Evolutionary conservation across 768 basidiomycete species (phyloP).

Genomic region (Mycena sanguinolenta): DNA sequence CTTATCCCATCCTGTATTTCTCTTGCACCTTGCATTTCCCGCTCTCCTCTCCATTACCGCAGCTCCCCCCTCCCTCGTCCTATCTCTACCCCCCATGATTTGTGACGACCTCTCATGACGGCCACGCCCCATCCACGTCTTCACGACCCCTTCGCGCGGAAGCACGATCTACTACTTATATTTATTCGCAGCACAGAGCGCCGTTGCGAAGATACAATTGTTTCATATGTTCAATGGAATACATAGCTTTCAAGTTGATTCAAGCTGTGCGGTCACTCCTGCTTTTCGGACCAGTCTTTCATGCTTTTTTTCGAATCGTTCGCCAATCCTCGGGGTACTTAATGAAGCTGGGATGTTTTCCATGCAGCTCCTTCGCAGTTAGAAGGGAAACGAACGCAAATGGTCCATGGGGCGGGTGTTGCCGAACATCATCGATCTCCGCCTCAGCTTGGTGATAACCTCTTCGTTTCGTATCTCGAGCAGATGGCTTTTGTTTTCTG

Average conservation of each 20-base stretch:
- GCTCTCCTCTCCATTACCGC: conserved; percentile 58
- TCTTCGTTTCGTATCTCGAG: too few relatives aligned
- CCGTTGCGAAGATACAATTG: conserved; percentile 6
- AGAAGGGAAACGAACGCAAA: too few relatives aligned
- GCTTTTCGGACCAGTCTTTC: too few relatives aligned
- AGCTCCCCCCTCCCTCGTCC: conserved; percentile 69
- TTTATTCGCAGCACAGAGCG: conserved; percentile 4
- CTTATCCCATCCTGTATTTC: conserved; percentile 22
- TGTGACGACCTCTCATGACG: conserved; percentile 46
- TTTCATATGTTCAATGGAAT: conserved; percentile 12
- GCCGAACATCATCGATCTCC: too few relatives aligned
- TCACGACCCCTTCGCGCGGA: conserved; percentile 17
- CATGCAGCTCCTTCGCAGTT: too few relatives aligned
- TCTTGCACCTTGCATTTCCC: conserved; percentile 17
- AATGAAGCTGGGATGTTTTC: too few relatives aligned
- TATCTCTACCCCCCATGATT: background rate
- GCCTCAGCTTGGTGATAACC: too few relatives aligned
- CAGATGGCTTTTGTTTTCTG: too few relatives aligned
- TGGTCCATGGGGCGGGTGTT: too few relatives aligned
- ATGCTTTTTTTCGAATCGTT: too few relatives aligned
- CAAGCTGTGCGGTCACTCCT: too few relatives aligned
- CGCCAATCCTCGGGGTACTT: too few relatives aligned
- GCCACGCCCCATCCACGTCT: conserved; percentile 23
- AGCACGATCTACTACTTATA: background rate
- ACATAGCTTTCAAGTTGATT: background rate